phyloP scores from a whole-genome alignment of 371 early-diverging fungal genomes.

The Haplosporangium sp. region DNA sequence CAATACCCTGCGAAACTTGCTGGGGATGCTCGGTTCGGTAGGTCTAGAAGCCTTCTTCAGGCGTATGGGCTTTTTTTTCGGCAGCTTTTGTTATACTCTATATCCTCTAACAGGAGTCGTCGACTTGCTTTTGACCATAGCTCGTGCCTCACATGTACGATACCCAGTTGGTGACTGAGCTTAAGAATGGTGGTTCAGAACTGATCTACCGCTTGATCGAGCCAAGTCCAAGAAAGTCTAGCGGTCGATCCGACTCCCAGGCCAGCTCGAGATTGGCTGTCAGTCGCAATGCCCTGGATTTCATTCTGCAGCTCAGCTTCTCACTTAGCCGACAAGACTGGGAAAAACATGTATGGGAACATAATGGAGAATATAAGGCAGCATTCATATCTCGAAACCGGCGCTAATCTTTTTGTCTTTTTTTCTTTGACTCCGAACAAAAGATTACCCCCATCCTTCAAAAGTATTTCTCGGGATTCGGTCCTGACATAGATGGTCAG shows the following conservation, averaged over 20 bases:
- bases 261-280: conserved; percentile 58
- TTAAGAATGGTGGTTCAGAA: conserved; percentile 47
- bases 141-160: conserved; percentile 51
- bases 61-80: background rate
- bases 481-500: conserved; percentile 45
- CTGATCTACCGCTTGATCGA: conserved; percentile 45
- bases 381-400: too few species aligned
- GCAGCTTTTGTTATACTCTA: background rate
- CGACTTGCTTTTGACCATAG: conserved; percentile 8
- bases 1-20: conserved; percentile 30
- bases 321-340: conserved; percentile 63
- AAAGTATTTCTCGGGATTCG: conserved; percentile 74
- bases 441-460: conserved; percentile 71
- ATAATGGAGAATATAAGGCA: too few species aligned
- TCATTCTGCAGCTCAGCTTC: conserved; percentile 62
- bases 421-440: background rate
- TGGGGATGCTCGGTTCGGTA: conserved; percentile 49
- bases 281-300: conserved; percentile 67
- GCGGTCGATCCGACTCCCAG: conserved; percentile 20
- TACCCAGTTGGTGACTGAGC: conserved; percentile 46
- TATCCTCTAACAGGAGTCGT: too few species aligned
- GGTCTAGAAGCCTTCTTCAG: background rate
- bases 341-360: conserved; percentile 63
- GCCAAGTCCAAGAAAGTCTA: conserved; percentile 22
- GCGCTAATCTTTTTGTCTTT: background rate